These are phyloP conservation scores for Penicillium janthinellum DNA, from an alignment of 2,329 filamentous ascomycete genomes.

Conservation along the genomic window DNA sequence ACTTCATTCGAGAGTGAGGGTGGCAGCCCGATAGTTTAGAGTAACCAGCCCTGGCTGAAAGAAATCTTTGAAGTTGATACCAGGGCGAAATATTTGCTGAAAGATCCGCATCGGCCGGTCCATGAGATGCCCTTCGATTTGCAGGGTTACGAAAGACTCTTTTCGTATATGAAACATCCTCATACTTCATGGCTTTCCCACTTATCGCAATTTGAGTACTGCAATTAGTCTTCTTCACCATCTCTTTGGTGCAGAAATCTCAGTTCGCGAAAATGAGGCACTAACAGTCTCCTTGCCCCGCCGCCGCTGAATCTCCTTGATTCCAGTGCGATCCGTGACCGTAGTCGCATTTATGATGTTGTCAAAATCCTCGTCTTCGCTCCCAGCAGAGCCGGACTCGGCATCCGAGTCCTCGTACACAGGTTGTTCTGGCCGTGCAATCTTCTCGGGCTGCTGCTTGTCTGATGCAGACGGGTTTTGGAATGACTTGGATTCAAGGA, in stretches of 20 bases:
- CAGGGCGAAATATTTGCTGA: not conserved
- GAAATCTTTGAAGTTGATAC: not conserved
- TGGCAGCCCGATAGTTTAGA: not conserved
- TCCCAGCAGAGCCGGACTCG: constrained; percentile 69
- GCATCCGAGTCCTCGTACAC: constrained; percentile 63
- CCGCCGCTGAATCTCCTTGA: constrained; percentile 62
- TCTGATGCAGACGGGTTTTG: constrained; percentile 56
- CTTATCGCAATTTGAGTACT: not conserved
- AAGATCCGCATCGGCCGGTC: not conserved
- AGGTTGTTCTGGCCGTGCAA: constrained; percentile 57
- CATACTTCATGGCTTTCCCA: no score
- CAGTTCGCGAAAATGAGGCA: constrained; percentile 53
- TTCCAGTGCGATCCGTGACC: constrained; percentile 81
- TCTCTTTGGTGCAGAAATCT: constrained; percentile 52
- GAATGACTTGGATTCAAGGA: constrained; percentile 91
- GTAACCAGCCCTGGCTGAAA: not conserved
- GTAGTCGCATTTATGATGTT: constrained; percentile 90
- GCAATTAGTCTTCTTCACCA: constrained; percentile 33
- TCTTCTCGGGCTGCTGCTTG: constrained; percentile 63
- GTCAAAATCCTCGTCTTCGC: constrained; percentile 77
- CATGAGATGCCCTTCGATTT: not conserved
- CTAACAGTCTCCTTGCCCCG: constrained; percentile 52
- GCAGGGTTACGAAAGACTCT: not conserved
- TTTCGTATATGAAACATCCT: not conserved
- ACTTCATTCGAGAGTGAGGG: not conserved